Evolutionary conservation across 257 asterid species (phyloP), one percentile per base, ranked within the genome.

Genomic region (Oldenlandia corymbosa): DNA sequence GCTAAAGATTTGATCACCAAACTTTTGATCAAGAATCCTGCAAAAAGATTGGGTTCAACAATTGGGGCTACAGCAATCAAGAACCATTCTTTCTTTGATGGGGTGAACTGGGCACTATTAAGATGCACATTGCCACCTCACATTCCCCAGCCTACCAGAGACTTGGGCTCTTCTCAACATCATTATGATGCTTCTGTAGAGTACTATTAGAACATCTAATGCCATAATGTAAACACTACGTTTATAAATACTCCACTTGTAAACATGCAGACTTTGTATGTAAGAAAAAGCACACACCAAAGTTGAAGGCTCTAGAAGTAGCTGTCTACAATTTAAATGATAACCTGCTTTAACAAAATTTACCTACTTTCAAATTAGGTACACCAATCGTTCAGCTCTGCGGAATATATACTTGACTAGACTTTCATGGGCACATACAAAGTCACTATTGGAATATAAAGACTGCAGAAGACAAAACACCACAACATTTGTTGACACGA

Each of bases 101-200:
- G 88, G 75, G 91, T 88, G 46, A 85, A 88, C 72, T 88, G 96
- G 91, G 88, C 96, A 65, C 72, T 85, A 32, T 76, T 88, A 77
- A 80, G 96, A 75, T 76, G 84, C 64, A 75, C 81, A n/a, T 73
- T 64, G 28, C 94, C 96, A 14, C 94, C 94, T 24, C 76, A 75
- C 72, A 51, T 80, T 36, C 94, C 94, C 14, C 68, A 34, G 57
- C 71, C 85, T n/a, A 66, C 60, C 58, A 64, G 42, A 60, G 79
- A 69, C 20, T 23, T 63, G 62, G 80, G 73, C 63, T 31, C 85
- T 67, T 64, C 70, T 42, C 7, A 66, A 62, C 73, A 78, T 65
- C 62, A 60, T 24, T 54, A 60, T 61, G 78, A 81, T 66, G 82
- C 46, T 42, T 71, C 76, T 46, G 60, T 82, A 37, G 85, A 87